Evolutionary conservation across 2,329 filamentous ascomycete genomes (phyloP).

Genomic region (Fusarium tricinctum): DNA sequence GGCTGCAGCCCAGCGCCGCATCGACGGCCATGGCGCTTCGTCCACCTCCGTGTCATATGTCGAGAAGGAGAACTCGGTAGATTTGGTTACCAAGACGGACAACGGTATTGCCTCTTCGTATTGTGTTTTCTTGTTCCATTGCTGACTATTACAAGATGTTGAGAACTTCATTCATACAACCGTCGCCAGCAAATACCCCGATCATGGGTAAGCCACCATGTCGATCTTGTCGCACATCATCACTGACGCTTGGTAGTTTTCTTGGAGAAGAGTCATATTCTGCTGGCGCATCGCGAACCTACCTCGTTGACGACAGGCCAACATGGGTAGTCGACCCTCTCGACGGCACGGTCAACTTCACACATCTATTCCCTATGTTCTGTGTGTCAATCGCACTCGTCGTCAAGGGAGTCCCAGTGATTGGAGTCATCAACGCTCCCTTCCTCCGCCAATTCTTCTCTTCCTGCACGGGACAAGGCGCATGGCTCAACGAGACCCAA

Average conservation of each 20-base stretch:
- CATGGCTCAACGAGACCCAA: slow-evolving; percentile 76
- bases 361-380: slow-evolving; percentile 85
- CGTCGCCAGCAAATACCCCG: slow-evolving; percentile 72
- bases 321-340: slow-evolving; percentile 85
- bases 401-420: slow-evolving; percentile 69
- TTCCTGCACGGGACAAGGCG: slow-evolving; percentile 74
- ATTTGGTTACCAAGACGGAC: slow-evolving; percentile 83
- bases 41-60: slow-evolving; percentile 44
- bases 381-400: slow-evolving; percentile 82
- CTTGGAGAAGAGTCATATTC: slow-evolving; percentile 84
- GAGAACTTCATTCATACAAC: slow-evolving; percentile 76
- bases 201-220: slow-evolving; percentile 68
- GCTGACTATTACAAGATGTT: slow-evolving; percentile 66
- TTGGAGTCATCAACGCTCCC: slow-evolving; percentile 81
- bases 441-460: slow-evolving; percentile 79
- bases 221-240: background rate
- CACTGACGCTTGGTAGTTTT: slow-evolving; percentile 64
- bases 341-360: slow-evolving; percentile 86
- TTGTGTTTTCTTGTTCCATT: background rate
- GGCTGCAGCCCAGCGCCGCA: slow-evolving; percentile 63
- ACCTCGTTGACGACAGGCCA: slow-evolving; percentile 73
- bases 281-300: slow-evolving; percentile 74
- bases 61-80: slow-evolving; percentile 82
- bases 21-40: slow-evolving; percentile 42
- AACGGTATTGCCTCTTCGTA: slow-evolving; percentile 64